phyloP scores from a whole-genome alignment of 352 stramenopile genomes.

The Phytophthora ramorum region DNA sequence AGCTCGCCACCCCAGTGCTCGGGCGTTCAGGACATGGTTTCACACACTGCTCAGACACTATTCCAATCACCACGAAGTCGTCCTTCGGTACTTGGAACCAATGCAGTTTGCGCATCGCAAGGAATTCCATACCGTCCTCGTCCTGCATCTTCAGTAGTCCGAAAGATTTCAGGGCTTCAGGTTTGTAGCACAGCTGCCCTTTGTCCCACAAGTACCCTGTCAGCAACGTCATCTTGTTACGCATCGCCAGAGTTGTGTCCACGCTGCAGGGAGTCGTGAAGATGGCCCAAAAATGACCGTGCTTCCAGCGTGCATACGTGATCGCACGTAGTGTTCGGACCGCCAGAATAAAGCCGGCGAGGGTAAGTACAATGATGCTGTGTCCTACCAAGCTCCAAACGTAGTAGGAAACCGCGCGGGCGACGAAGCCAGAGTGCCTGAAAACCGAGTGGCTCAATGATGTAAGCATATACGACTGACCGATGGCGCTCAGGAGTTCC shows the following conservation, averaged over 20 bases:
- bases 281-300: slow-evolving; percentile 1
- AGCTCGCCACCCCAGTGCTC: background rate
- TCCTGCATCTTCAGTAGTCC: slow-evolving; percentile 14
- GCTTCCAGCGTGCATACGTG: slow-evolving; percentile 1
- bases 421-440: background rate
- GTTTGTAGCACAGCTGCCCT: slow-evolving; percentile 17
- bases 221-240: slow-evolving; percentile 25
- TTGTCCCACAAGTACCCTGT: slow-evolving; percentile 2
- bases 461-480: slow-evolving; percentile 8
- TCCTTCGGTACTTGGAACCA: background rate
- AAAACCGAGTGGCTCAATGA: slow-evolving; percentile 5
- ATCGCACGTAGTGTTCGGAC: slow-evolving; percentile 5
- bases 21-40: background rate
- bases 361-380: slow-evolving; percentile 8
- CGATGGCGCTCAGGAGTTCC: slow-evolving; percentile 12
- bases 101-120: slow-evolving; percentile 5
- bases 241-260: slow-evolving; percentile 9
- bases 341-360: slow-evolving; percentile 16
- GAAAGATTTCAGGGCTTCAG: slow-evolving; percentile 17
- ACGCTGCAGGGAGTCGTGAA: slow-evolving; percentile 17
- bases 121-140: background rate
- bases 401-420: slow-evolving; percentile 13
- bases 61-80: background rate
- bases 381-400: slow-evolving; percentile 11
- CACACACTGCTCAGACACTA: background rate